Evolutionary conservation across 768 basidiomycete genomes (phyloP), one percentile per base, ranked within the genome.

Genomic region (Boletus vermiculosoides): DNA sequence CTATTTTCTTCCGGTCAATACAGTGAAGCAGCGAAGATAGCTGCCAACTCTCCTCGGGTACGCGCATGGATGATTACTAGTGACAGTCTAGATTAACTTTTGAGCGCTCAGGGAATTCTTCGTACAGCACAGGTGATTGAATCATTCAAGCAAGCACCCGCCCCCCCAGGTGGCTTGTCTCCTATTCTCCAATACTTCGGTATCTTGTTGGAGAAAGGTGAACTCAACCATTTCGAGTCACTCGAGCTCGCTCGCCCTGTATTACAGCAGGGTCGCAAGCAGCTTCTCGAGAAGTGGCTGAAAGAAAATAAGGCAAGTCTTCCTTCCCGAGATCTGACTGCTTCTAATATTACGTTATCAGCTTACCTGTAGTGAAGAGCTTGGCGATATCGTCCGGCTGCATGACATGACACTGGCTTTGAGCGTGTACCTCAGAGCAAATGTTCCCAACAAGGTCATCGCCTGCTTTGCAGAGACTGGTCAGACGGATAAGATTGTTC

Each of bases 381-480:
- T 99, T 25, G 97, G 97, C 39, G 96, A 99, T 68, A 90, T 98
- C 55, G 96, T 98, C 52, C 88, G 97, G 34, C 73, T 87, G 20
- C 87, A 94, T 71, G 97, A 99, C 72, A 92, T 98, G 90, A 98
- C 94, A 0, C 83, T 99, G 55, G 97, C 97, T 12, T 82, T 99
- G 46, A 96, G 94, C 59, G 94, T 99, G 55, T 99, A 99, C 70
- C 86, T 99, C 25, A 87, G 97, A 52, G 97, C 97, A 52, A 98
- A 96, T 66, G 87, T 98, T 7, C 97, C 97, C 46, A 97, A 94
- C 81, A 99, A 98, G 78, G 96, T 98, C 69, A 87, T 98, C 56
- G 97, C 97, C 5, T 98, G 95, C 80, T 99, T 99, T 71, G 97
- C 96, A 6, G 97, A 99, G 77, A 94, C 94, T 0, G 97, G 96